Conservation (phyloP, 768 basidiomycete species). For the Gloeostereum incarnatum region DNA sequence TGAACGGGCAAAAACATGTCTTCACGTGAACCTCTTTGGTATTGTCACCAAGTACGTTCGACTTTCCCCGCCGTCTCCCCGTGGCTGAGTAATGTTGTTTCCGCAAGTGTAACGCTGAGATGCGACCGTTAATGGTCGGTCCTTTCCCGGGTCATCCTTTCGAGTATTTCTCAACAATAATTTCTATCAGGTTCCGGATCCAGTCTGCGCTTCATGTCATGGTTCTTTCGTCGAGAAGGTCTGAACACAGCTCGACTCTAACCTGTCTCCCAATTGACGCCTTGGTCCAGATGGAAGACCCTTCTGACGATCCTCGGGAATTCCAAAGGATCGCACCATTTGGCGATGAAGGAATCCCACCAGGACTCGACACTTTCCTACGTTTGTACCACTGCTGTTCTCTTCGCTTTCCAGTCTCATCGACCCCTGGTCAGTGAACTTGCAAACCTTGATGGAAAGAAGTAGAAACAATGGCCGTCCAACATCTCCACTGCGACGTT, state of each 20-base stretch:
- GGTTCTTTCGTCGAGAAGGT: conserved; percentile 82
- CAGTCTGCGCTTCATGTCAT: conserved; percentile 75
- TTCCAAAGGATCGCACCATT: too few species aligned
- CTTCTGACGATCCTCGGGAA: conserved; percentile 64
- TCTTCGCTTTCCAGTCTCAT: not conserved
- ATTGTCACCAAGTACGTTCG: conserved; percentile 67
- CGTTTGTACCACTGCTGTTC: conserved; percentile 21
- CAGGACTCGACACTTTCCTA: conserved; percentile 37
- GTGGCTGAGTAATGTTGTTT: too few species aligned
- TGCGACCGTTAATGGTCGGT: conserved; percentile 77
- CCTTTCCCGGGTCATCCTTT: conserved; percentile 3
- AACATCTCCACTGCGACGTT: conserved; percentile 2
- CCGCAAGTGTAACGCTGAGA: conserved; percentile 75
- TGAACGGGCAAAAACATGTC: conserved; percentile 61
- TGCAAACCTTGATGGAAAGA: conserved; percentile 14
- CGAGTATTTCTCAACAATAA: conserved; percentile 7
- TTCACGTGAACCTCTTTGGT: conserved; percentile 68
- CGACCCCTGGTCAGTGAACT: conserved; percentile 5
- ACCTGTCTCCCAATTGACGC: conserved; percentile 1
- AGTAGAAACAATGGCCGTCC: conserved; percentile 9
- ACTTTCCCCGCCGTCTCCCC: too few species aligned
- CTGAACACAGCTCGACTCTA: conserved; percentile 5
- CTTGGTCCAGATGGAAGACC: conserved; percentile 56
- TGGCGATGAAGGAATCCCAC: conserved; percentile 23
- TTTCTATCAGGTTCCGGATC: conserved; percentile 57